These are phyloP conservation scores for Sphaceloma murrayae DNA, from an alignment of 2,329 filamentous ascomycete species.

Conservation along the genomic window DNA sequence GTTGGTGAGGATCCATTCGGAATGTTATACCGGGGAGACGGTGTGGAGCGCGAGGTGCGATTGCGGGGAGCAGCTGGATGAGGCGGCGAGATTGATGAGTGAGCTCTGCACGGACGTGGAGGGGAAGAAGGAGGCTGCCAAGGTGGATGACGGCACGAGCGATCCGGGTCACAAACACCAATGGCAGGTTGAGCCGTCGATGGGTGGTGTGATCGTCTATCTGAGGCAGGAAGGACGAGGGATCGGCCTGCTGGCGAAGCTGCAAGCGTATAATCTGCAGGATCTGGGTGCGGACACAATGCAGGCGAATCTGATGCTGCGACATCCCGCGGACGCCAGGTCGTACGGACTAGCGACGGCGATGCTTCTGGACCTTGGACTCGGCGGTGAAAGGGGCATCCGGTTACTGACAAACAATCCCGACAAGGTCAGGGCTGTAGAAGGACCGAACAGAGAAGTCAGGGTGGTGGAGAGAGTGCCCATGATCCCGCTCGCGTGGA, in stretches of 20 bases:
- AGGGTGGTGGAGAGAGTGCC: conserved; percentile 81
- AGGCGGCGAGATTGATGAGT: conserved; percentile 82
- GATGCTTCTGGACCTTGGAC: conserved; percentile 78
- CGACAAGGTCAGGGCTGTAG: conserved; percentile 89
- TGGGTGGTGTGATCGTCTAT: conserved; percentile 88
- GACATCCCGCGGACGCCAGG: conserved; percentile 87
- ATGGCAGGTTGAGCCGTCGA: conserved; percentile 29
- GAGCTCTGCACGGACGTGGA: conserved; percentile 13
- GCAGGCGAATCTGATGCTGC: conserved; percentile 80
- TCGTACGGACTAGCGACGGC: conserved; percentile 96
- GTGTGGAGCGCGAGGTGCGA: conserved; percentile 97
- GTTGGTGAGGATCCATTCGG: conserved; percentile 88
- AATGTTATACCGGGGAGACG: conserved; percentile 97
- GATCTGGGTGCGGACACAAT: conserved; percentile 96
- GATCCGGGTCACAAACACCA: conserved; percentile 5
- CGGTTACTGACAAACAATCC: conserved; percentile 91
- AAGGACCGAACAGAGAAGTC: conserved; percentile 81
- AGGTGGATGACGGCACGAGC: neutral
- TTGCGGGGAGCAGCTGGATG: conserved; percentile 94
- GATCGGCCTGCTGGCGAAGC: conserved; percentile 87
- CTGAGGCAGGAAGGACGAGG: conserved; percentile 91
- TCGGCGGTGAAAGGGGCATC: conserved; percentile 59
- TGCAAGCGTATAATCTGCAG: conserved; percentile 97
- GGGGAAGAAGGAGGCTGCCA: neutral
- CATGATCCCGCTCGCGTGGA: conserved; percentile 94